Evolutionary conservation across 108 stramenopile genomes (phyloP), one percentile per base, ranked within the genome.

Genomic region (Skeletonema grethae): DNA sequence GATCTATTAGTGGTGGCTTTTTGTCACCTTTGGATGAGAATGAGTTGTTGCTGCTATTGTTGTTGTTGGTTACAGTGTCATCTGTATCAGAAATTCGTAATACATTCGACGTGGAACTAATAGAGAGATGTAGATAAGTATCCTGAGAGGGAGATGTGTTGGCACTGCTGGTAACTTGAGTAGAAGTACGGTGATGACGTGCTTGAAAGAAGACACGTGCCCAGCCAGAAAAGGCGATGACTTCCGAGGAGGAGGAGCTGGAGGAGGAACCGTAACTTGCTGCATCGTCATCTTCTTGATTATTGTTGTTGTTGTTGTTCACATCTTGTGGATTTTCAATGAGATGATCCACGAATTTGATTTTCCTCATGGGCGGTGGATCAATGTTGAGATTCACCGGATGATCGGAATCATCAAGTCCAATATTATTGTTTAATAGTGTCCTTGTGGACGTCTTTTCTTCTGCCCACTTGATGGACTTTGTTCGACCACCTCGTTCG

Each of bases 161-260:
- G 41, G 55, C 43, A 22, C 60, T 57, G 60, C 38, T 30, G 10
- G 59, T 57, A 22, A 79, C 56, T 63, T 74, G 78, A 2, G 73
- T 74, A 3, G 73, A 57, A 41, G 66, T 30, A 43, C 67, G 73
- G 35, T 79, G 73, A 69, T 79, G 73, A 11, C 78, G 66, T 18
- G 78, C 78, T 61, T 79, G 78, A 53, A 79, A 79, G 53, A 75
- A 79, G 61, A 79, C 72, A 16, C 78, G 78, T 11, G 78, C 78
- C 66, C 61, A 64, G 34, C 76, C 76, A 20, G 63, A 38, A 63
- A 77, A 77, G 25, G 71, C 76, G 12, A 77, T 11, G 8, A 31
- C 56, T 58, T 67, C 71, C 8, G 59, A 50, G 45, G 65, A 64
- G 45, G 45, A 24, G 13, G 59, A 58, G 57, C 55, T 38, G 57